Conservation (phyloP, 768 basidiomycete species). For the Hericium coralloides region DNA sequence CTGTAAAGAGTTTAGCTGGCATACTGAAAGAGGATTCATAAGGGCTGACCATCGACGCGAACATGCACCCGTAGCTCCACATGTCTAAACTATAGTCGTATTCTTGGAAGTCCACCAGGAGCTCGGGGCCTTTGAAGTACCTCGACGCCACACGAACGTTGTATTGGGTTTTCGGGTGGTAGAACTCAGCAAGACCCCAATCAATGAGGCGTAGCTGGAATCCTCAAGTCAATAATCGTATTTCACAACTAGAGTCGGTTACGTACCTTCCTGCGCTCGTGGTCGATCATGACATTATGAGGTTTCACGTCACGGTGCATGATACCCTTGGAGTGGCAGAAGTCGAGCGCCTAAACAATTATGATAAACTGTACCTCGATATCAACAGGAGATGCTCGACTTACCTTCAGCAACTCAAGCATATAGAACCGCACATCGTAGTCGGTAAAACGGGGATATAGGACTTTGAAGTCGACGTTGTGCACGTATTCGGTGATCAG, state of each 20-base stretch:
- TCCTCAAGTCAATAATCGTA: not conserved
- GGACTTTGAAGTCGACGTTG: slow-evolving; percentile 94
- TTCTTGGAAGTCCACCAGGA: slow-evolving; percentile 96
- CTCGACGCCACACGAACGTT: slow-evolving; percentile 96
- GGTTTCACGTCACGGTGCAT: slow-evolving; percentile 99
- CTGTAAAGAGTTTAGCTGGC: slow-evolving; percentile 29
- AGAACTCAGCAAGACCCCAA: slow-evolving; percentile 98
- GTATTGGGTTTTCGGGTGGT: slow-evolving; percentile 95
- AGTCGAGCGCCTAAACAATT: slow-evolving; percentile 73
- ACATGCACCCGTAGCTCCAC: slow-evolving; percentile 99
- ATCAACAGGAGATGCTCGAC: slow-evolving; percentile 1
- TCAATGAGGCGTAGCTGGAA: slow-evolving; percentile 87
- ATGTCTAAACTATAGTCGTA: slow-evolving; percentile 97
- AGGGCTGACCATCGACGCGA: slow-evolving; percentile 85
- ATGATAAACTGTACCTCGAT: not conserved
- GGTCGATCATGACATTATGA: slow-evolving; percentile 99
- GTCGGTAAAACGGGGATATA: slow-evolving; percentile 94
- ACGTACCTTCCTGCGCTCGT: slow-evolving; percentile 83
- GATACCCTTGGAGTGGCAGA: slow-evolving; percentile 96
- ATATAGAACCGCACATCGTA: slow-evolving; percentile 96
- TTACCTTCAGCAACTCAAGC: slow-evolving; percentile 87
- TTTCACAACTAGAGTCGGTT: slow-evolving; percentile 8
- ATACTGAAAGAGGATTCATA: not conserved
- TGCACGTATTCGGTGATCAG: slow-evolving; percentile 97
- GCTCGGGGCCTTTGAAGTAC: slow-evolving; percentile 97